Evolutionary conservation across 345 rosid genomes (phyloP).

Genomic region (Pelargonium nanum): DNA sequence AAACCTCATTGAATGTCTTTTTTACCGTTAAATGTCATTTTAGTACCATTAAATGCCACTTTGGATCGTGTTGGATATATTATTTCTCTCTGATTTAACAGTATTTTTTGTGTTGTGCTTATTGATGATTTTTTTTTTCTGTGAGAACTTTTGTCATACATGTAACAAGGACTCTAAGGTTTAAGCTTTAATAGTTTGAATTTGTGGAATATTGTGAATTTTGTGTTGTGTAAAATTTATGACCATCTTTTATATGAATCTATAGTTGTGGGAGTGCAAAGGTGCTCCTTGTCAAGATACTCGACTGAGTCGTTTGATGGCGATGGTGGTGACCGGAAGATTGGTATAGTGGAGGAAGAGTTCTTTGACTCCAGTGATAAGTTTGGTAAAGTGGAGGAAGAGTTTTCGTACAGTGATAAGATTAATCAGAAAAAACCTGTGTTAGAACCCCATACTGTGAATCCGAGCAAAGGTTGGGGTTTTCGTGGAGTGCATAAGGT

Average conservation of each 20-base stretch:
- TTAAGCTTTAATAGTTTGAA: neutral
- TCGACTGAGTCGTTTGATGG: conserved; percentile 18
- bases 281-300: conserved; percentile 27
- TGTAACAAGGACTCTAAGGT: too few relatives aligned
- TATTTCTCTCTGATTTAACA: too few relatives aligned
- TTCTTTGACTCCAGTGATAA: conserved; percentile 30
- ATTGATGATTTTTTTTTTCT: too few relatives aligned
- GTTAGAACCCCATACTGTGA: conserved; percentile 67
- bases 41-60: neutral
- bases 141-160: too few relatives aligned
- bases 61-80: too few relatives aligned
- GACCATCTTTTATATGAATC: neutral
- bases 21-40: neutral
- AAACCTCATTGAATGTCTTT: neutral
- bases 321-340: conserved; percentile 18
- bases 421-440: conserved; percentile 35
- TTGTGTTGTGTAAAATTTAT: too few relatives aligned
- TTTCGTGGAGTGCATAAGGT: conserved; percentile 95
- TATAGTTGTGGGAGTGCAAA: conserved; percentile 22
- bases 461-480: conserved; percentile 84
- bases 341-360: conserved; percentile 22
- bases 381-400: conserved; percentile 23
- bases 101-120: too few relatives aligned
- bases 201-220: neutral
- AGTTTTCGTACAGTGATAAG: conserved; percentile 27